Evolutionary conservation across 352 stramenopile genomes (phyloP).

Genomic region (Blastocystis sp.): DNA sequence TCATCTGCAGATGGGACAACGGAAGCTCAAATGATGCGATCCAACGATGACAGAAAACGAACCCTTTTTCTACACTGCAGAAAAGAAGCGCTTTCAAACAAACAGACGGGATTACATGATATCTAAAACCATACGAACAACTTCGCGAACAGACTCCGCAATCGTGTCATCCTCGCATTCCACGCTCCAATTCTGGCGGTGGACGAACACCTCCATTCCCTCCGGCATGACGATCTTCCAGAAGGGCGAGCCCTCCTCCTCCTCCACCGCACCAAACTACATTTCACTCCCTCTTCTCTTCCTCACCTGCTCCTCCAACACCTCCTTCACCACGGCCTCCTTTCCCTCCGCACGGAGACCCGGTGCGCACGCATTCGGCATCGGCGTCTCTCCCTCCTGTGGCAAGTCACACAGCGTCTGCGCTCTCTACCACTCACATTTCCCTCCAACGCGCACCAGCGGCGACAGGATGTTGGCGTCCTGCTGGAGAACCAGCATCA

Average conservation of each 20-base stretch:
- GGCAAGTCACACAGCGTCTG: background rate
- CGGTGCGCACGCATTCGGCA: background rate
- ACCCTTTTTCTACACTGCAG: background rate
- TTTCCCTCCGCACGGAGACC: background rate
- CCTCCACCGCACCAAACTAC: conserved; percentile 18
- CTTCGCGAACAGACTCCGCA: conserved; percentile 1
- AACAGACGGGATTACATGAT: conserved; percentile 10
- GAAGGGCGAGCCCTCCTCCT: background rate
- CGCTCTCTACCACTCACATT: conserved; percentile 7
- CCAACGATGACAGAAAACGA: background rate
- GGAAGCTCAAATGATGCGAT: background rate
- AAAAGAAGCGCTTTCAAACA: background rate
- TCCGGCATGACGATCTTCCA: conserved; percentile 7
- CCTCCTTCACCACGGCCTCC: conserved; percentile 1
- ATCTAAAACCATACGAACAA: conserved; percentile 20
- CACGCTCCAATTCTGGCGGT: conserved; percentile 6
- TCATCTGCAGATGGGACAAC: background rate
- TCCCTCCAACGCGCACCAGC: background rate
- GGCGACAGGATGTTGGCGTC: conserved; percentile 56
- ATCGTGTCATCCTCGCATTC: conserved; percentile 32
- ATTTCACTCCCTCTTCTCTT: background rate
- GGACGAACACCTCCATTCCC: background rate
- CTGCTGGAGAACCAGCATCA: conserved; percentile 61
- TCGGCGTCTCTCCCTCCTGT: conserved; percentile 14
- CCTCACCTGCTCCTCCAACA: conserved; percentile 36